Percentiles rank a stretch among this genome's conserved stretches.
These are phyloP conservation scores for Ulota crispa DNA, from an alignment of 225 moss, liverwort and hornwort genomes.

Conservation along the genomic window DNA sequence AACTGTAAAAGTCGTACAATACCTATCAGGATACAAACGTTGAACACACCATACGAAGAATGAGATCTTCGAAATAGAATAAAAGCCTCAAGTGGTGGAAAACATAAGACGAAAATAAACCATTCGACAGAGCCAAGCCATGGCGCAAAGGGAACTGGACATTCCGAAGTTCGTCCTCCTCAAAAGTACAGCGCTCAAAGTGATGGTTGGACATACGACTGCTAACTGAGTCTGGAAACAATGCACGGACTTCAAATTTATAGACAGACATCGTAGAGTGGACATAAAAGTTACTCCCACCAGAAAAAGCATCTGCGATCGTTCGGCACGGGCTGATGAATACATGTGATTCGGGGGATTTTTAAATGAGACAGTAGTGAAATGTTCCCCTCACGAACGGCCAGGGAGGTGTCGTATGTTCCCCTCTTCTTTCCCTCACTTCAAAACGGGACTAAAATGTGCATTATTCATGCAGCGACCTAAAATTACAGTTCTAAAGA, in stretches of 20 bases:
- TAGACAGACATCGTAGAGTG: background rate
- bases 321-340: background rate
- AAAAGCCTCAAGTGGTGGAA: background rate
- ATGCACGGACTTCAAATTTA: background rate
- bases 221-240: background rate
- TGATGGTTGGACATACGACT: background rate
- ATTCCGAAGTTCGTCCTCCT: constrained; percentile 11
- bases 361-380: background rate
- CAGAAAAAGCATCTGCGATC: background rate
- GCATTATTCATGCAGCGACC: background rate
- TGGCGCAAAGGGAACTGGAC: constrained; percentile 6
- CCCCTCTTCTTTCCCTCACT: constrained; percentile 1
- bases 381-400: background rate
- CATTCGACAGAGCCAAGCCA: constrained; percentile 3
- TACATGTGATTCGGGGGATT: background rate
- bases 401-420: background rate
- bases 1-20: constrained; percentile 17
- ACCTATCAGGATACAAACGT: constrained; percentile 11
- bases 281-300: background rate
- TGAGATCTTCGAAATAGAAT: background rate
- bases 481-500: background rate
- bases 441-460: background rate
- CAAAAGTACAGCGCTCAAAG: background rate
- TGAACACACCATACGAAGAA: constrained; percentile 7
- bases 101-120: background rate